Conservation (phyloP, 2,329 filamentous ascomycete genomes). For the Gnomoniopsis sp. region DNA sequence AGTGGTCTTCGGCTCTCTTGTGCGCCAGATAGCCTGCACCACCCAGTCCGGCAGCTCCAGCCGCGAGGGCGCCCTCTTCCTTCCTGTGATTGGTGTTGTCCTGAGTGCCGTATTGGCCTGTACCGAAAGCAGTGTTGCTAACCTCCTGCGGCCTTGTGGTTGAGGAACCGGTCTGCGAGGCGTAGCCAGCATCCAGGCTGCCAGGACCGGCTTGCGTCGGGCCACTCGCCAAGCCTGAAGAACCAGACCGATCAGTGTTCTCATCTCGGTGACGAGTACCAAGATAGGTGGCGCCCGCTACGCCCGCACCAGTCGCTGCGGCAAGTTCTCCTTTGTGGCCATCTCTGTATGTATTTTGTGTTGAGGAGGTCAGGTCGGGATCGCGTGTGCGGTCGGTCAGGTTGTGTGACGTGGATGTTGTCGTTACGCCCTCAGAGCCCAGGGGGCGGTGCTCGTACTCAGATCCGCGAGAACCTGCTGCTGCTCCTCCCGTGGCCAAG, state of each 20-base stretch:
- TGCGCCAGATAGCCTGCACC: slow-evolving; percentile 8
- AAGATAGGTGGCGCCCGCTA: slow-evolving; percentile 1
- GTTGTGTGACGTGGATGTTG: neutral
- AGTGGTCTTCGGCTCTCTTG: neutral
- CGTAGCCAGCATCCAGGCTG: neutral
- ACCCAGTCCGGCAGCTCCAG: slow-evolving; percentile 2
- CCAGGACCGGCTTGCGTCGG: neutral
- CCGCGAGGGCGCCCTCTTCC: neutral
- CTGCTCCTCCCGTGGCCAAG: neutral
- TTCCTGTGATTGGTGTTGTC: neutral
- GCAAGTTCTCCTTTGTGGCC: neutral
- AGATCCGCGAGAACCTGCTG: neutral
- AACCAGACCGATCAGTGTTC: neutral
- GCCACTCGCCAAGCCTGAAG: neutral
- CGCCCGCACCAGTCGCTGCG: neutral
- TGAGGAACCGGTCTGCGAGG: neutral
- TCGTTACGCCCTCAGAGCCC: neutral
- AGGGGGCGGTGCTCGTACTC: neutral
- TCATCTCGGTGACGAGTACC: neutral
- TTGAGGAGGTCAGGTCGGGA: neutral
- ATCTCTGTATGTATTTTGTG: neutral
- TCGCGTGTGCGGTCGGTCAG: neutral
- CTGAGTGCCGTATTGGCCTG: neutral
- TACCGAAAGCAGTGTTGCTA: neutral
- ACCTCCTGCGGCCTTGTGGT: neutral